Conservation (phyloP, 2,329 filamentous ascomycete genomes). For the Neurospora sp. region DNA sequence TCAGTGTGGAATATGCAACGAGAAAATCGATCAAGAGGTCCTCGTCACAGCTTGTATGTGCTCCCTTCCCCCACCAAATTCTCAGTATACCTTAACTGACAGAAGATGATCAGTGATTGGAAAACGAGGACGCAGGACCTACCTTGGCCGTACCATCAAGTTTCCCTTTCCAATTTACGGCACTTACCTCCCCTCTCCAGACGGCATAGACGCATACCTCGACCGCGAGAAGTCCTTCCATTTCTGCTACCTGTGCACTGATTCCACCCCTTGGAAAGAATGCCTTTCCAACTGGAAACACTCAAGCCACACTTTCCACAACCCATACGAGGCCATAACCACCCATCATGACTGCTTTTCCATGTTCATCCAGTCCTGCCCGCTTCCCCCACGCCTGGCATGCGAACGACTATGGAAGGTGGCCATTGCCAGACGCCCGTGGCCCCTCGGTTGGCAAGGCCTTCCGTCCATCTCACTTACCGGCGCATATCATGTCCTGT, state of each 20-base stretch:
- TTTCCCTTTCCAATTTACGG: neutral
- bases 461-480: neutral
- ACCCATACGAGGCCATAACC: neutral
- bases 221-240: neutral
- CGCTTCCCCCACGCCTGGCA: neutral
- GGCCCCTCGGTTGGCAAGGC: neutral
- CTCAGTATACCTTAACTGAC: neutral
- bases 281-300: neutral
- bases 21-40: neutral
- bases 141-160: neutral
- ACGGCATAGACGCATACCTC: neutral
- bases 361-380: neutral
- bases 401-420: neutral
- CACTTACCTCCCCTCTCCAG: neutral
- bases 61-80: neutral
- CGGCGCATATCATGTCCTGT: neutral
- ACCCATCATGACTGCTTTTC: neutral
- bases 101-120: neutral
- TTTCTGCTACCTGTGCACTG: neutral
- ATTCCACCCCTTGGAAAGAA: neutral
- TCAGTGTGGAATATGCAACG: neutral
- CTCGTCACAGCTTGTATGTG: neutral
- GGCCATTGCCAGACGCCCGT: neutral
- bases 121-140: neutral
- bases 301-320: neutral